These are phyloP conservation scores for Cercospora sp. DNA, from an alignment of 2,329 filamentous ascomycete genomes.

Conservation along the genomic window DNA sequence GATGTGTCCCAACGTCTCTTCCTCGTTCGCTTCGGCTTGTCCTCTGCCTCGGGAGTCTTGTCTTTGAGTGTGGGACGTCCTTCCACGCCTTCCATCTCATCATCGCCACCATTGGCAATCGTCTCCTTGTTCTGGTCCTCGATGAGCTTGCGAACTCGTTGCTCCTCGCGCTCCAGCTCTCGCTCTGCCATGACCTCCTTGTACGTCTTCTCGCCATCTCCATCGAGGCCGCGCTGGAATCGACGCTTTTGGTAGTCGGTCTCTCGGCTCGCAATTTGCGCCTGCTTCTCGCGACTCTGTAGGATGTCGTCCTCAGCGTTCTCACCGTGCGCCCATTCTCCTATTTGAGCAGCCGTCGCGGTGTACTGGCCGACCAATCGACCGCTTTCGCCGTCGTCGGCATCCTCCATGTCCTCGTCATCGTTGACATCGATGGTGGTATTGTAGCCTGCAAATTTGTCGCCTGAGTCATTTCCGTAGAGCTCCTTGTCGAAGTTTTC, in stretches of 20 bases:
- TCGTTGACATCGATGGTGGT: slow-evolving; percentile 79
- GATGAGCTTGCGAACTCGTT: slow-evolving; percentile 77
- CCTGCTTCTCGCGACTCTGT: slow-evolving; percentile 81
- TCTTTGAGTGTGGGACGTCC: slow-evolving; percentile 73
- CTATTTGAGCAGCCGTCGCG: slow-evolving; percentile 84
- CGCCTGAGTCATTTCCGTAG: slow-evolving; percentile 71
- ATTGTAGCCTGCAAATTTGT: slow-evolving; percentile 88
- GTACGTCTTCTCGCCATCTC: slow-evolving; percentile 73
- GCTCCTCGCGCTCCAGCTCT: slow-evolving; percentile 91
- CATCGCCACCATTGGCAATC: slow-evolving; percentile 70
- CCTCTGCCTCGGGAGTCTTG: slow-evolving; percentile 34
- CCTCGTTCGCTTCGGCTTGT: slow-evolving; percentile 65
- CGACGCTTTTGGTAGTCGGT: slow-evolving; percentile 97
- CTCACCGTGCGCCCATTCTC: slow-evolving; percentile 87
- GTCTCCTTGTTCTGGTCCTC: slow-evolving; percentile 68
- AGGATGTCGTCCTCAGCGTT: slow-evolving; percentile 92
- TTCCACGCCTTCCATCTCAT: slow-evolving; percentile 59
- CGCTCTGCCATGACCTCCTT: slow-evolving; percentile 86
- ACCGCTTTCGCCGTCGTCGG: slow-evolving; percentile 59
- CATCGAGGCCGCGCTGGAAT: slow-evolving; percentile 80
- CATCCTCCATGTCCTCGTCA: slow-evolving; percentile 74
- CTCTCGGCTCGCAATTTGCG: slow-evolving; percentile 87
- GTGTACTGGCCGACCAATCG: slow-evolving; percentile 94
- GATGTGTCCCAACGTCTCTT: slow-evolving; percentile 92
- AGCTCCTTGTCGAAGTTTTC: slow-evolving; percentile 85